phyloP scores from a whole-genome alignment of 257 asterid species.

The Gentiana dahurica region DNA sequence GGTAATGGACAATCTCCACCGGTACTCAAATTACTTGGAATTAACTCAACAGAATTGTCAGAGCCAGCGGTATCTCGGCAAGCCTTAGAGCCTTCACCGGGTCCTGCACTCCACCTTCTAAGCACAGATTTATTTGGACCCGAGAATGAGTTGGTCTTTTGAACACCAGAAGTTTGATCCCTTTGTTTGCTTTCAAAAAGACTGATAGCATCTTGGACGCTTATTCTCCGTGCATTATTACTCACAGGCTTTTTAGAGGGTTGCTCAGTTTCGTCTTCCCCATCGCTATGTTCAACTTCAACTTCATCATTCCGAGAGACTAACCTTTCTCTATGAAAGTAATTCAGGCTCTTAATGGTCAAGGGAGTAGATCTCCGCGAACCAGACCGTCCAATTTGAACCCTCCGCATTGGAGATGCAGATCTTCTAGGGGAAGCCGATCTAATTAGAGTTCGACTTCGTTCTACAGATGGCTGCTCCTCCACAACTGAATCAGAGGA shows the following conservation, averaged over 20 bases:
- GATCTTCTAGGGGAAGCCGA: conserved; percentile 52
- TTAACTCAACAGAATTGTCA: conserved; percentile 28
- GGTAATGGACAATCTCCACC: conserved; percentile 10
- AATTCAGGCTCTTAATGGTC: conserved; percentile 66
- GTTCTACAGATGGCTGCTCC: conserved; percentile 50
- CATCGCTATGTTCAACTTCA: conserved; percentile 51
- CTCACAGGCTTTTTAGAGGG: conserved; percentile 41
- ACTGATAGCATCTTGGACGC: conserved; percentile 90
- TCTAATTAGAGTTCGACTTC: conserved; percentile 77
- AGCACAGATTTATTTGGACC: conserved; percentile 64
- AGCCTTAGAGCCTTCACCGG: conserved; percentile 39
- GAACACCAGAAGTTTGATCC: conserved; percentile 51
- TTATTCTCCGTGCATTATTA: conserved; percentile 49
- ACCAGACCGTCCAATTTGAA: too few relatives aligned
- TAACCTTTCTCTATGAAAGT: conserved; percentile 60
- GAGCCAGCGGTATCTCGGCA: conserved; percentile 22
- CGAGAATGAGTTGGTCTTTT: conserved; percentile 40
- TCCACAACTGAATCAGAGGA: conserved; percentile 74
- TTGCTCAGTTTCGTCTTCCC: conserved; percentile 55
- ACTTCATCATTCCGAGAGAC: conserved; percentile 35
- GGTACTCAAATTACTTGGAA: conserved; percentile 20
- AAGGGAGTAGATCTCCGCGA: conserved; percentile 84
- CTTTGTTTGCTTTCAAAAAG: conserved; percentile 90
- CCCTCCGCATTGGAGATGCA: too few relatives aligned
- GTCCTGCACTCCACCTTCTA: conserved; percentile 96